phyloP scores from a whole-genome alignment of 2,329 filamentous ascomycete species.

The Colletotrichum destructivum region DNA sequence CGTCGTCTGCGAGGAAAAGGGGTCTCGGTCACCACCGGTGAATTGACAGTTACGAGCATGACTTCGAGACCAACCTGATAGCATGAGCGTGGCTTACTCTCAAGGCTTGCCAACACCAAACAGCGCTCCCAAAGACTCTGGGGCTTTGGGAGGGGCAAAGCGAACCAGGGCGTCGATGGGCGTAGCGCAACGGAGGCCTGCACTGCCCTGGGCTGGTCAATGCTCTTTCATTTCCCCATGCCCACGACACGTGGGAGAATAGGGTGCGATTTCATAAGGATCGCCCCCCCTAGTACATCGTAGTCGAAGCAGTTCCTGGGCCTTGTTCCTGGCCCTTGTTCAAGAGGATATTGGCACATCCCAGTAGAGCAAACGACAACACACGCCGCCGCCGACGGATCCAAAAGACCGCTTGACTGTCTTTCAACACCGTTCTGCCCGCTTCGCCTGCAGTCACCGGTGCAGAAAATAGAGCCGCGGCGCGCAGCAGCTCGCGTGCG shows the following conservation, averaged over 20 bases:
- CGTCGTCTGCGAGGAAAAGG: constrained; percentile 26
- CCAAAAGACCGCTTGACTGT: constrained; percentile 20
- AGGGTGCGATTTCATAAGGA: constrained; percentile 40
- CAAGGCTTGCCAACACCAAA: constrained; percentile 25
- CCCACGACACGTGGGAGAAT: constrained; percentile 37
- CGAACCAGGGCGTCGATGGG: constrained; percentile 12
- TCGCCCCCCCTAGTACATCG: constrained; percentile 31
- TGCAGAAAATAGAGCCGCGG: constrained; percentile 17
- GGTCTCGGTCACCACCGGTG: constrained; percentile 28
- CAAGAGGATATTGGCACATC: constrained; percentile 28
- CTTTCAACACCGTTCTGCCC: constrained; percentile 13
- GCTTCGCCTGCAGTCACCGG: constrained; percentile 4
- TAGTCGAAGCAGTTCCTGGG: constrained; percentile 28
- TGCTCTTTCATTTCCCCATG: constrained; percentile 41
- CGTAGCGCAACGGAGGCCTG: constrained; percentile 29
- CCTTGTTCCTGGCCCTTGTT: constrained; percentile 38
- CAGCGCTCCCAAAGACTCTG: constrained; percentile 6
- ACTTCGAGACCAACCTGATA: constrained; percentile 15
- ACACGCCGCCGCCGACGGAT: constrained; percentile 19
- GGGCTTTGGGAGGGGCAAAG: constrained; percentile 1
- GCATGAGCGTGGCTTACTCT: constrained; percentile 30
- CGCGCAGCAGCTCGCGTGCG: constrained; percentile 11
- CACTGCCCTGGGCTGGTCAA: constrained; percentile 34
- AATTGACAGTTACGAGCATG: constrained; percentile 18
- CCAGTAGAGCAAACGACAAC: constrained; percentile 12